phyloP scores from a whole-genome alignment of 192 early-diverging fungal species.

The Allomyces macrogynus region DNA sequence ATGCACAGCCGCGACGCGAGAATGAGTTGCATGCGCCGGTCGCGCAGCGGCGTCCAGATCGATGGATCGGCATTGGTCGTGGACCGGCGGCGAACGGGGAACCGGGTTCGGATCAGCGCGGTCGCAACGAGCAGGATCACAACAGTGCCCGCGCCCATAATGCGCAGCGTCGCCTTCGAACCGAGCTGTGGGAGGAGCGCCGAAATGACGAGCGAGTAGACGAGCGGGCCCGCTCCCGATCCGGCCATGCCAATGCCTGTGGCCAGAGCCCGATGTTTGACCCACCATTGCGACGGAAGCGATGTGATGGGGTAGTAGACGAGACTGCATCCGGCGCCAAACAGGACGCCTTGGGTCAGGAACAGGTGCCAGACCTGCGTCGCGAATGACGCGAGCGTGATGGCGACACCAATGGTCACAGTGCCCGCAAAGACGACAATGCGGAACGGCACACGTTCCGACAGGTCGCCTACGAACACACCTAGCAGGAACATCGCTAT shows the following conservation, averaged over 20 bases:
- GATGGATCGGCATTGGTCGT: neutral
- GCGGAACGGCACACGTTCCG: slow-evolving; percentile 26
- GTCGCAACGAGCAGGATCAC: slow-evolving; percentile 14
- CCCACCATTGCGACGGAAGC: slow-evolving; percentile 35
- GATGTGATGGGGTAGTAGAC: slow-evolving; percentile 24
- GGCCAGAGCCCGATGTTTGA: slow-evolving; percentile 21
- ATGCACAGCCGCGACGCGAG: neutral
- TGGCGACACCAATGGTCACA: slow-evolving; percentile 20
- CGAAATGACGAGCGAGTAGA: slow-evolving; percentile 23
- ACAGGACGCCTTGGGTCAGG: slow-evolving; percentile 40
- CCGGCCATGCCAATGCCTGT: slow-evolving; percentile 28
- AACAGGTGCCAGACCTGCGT: slow-evolving; percentile 23
- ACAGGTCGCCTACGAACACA: slow-evolving; percentile 21
- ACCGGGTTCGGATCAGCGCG: slow-evolving; percentile 4
- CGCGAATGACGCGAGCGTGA: slow-evolving; percentile 33
- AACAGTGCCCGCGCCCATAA: slow-evolving; percentile 20
- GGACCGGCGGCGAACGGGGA: slow-evolving; percentile 1
- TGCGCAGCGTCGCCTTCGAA: slow-evolving; percentile 29
- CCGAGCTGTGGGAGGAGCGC: slow-evolving; percentile 21
- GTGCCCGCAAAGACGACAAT: slow-evolving; percentile 23
- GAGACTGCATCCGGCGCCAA: slow-evolving; percentile 24
- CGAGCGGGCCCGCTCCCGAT: slow-evolving; percentile 28
- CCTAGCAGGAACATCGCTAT: slow-evolving; percentile 24
- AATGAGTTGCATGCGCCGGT: neutral
- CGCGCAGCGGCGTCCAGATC: neutral